A percentile compares a stretch with the other conserved stretches of the same genome.
Evolutionary conservation across 257 asterid species (phyloP).

Genomic region (Solanum rostratum): DNA sequence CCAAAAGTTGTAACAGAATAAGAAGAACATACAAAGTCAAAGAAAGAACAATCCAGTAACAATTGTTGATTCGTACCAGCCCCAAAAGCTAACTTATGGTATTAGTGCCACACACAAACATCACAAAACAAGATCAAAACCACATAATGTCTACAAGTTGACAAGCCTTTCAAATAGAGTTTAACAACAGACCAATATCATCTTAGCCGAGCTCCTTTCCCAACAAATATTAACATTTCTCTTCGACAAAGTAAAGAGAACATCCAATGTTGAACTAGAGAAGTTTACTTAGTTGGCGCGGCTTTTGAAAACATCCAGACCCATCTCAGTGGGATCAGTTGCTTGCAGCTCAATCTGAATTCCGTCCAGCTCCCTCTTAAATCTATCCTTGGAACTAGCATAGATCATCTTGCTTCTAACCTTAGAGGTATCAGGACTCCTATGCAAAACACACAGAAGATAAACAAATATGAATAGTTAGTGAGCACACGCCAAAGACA

Average conservation of each 20-base stretch:
- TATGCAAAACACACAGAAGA: not conserved
- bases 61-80: not conserved
- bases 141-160: not conserved
- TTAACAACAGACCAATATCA: not conserved
- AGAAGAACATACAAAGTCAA: not conserved
- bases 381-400: conserved; percentile 1
- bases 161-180: not conserved
- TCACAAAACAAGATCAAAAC: not conserved
- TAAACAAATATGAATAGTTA: not conserved
- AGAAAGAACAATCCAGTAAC: not conserved
- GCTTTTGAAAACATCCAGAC: conserved; percentile 3
- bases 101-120: not conserved
- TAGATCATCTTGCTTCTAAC: conserved; percentile 3
- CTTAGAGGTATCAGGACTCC: not conserved
- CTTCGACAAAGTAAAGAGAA: not conserved
- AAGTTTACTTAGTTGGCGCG: not conserved
- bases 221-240: not conserved
- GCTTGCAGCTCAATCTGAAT: conserved; percentile 3
- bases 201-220: not conserved
- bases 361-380: not conserved
- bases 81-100: not conserved
- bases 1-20: not conserved
- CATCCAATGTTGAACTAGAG: not conserved
- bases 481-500: not conserved
- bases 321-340: conserved; percentile 2